Conservation (phyloP, 1,284 basidiomycete species). For the Chalciporus sp. region DNA sequence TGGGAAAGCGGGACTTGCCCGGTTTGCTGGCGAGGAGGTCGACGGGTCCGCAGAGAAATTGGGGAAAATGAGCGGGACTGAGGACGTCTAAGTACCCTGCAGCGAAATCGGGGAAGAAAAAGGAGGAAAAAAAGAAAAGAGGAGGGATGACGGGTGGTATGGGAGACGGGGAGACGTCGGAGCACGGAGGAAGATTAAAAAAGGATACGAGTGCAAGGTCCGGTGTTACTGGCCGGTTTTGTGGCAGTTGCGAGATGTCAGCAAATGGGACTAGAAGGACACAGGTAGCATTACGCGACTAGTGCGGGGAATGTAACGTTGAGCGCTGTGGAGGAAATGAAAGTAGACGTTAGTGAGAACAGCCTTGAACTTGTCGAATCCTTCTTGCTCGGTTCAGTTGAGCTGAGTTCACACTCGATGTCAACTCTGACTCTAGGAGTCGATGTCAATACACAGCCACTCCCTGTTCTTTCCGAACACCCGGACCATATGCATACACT, state of each 20-base stretch:
- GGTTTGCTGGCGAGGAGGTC: not conserved
- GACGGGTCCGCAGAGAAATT: not conserved
- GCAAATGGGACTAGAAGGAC: not conserved
- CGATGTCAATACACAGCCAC: too few relatives aligned
- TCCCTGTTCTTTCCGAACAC: too few relatives aligned
- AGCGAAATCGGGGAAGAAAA: not conserved
- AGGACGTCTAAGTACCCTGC: too few relatives aligned
- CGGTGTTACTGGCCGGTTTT: not conserved
- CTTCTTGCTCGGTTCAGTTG: not conserved
- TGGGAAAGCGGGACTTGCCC: not conserved
- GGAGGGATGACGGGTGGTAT: not conserved
- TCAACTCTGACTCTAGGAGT: too few relatives aligned
- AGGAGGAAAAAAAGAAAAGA: not conserved
- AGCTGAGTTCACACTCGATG: too few relatives aligned
- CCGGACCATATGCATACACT: too few relatives aligned
- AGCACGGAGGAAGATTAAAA: conserved; percentile 20
- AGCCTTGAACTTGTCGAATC: not conserved
- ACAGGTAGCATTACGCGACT: not conserved
- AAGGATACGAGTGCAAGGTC: conserved; percentile 15
- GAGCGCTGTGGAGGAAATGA: not conserved
- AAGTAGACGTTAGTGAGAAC: not conserved
- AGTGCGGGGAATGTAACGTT: not conserved
- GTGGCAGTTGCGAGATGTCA: not conserved
- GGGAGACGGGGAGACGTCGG: conserved; percentile 4
- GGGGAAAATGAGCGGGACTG: too few relatives aligned